Base-by-base conservation (phyloP, 176 grass and related monocot species). In the Thinopyrum elongatum region DNA sequence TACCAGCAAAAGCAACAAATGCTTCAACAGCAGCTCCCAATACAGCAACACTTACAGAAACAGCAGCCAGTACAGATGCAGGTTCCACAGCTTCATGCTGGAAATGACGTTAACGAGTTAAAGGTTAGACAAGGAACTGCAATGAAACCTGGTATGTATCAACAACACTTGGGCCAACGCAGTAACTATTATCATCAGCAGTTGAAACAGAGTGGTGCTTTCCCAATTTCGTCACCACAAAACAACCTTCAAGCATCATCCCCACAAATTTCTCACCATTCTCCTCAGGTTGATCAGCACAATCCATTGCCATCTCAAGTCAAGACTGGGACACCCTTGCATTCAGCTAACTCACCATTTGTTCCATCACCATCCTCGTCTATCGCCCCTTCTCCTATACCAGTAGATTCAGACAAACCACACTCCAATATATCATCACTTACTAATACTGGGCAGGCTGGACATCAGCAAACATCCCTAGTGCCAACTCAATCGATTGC, bases 171-270 rank as follows among this genome's bases (percentile, higher is more conserved):
- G 46, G 72, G 72, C 35, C 88, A 85, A 64, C 80, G 90, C 8
- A 71, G 64, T 66, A 89, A 81, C 58, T 95, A 89, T 80, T 94
- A 92, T 86, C 90, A 92, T 86, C 89, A 90, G 82, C 97, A 94
- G 85, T 34, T 94, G 23, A 99, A 99, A 57, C 44, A 47, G 44
- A 82, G 86, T 77, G 80, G 81, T 78, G 86, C 83, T 55, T 90
- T 95, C 79, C 92, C 96, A 68, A 98, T 95, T 84, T 98, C 92
- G 34, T 98, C 93, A 62, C 96, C 96, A 22, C 96, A 98, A 74
- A 98, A 90, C 76, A 98, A 90, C 76, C 82, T 94, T 31, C 96
- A 98, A 95, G 84, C 93, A 74, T 95, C 96, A 83, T 96, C 97
- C 61, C 97, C 94, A 73, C 97, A 99, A 90, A 94, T 96, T 86